Base-by-base conservation (phyloP, 768 basidiomycete species). In the Leccinum incarnatum region DNA sequence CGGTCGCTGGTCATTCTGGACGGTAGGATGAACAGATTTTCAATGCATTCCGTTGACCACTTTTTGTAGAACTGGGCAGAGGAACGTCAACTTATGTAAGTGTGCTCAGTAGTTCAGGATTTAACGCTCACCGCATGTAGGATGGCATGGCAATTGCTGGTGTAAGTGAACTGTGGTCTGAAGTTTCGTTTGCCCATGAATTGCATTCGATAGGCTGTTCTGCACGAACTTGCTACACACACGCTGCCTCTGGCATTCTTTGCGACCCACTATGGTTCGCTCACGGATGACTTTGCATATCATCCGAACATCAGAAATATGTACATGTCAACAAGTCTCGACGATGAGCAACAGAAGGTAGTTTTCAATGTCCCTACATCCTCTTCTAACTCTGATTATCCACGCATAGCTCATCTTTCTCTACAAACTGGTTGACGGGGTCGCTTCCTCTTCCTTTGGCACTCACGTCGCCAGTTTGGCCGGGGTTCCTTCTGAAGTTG, bases 141-240 rank as follows among this genome's bases (percentile, higher is more conserved):
- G 97, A 99, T 72, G 97, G 96, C n/a, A 94, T 98, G 93, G 94
- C 95, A 7, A 98, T 98, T 64, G 96, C 97, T 48, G 91, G 89
- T 55, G 90, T 90, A 73, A 40, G 82, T 73, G 25, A 37, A 36
- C 19, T 36, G 19, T 9, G 7, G 52, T 5, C 15, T 21, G 49
- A n/a, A 15, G 36, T 52, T 53, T 32, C 17, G 25, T 19, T 54
- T 37, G 10, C 55, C 67, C 50, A 67, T 34, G 3, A 36, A 53
- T 45, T 45, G 52, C 6, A 21, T 51, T 59, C 47, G 15, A 51
- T 59, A 90, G 88, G 92, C 96, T 10, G 97, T 98, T 14, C 74
- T 98, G 19, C 97, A 99, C 71, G 86, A 96, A 69, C 82, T 99
- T 15, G 93, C 97, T 1, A 97, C 95, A 0, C 92, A 93, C 66